phyloP scores from a whole-genome alignment of 1,139 yeast species.

The Magnusiomyces sp. region DNA sequence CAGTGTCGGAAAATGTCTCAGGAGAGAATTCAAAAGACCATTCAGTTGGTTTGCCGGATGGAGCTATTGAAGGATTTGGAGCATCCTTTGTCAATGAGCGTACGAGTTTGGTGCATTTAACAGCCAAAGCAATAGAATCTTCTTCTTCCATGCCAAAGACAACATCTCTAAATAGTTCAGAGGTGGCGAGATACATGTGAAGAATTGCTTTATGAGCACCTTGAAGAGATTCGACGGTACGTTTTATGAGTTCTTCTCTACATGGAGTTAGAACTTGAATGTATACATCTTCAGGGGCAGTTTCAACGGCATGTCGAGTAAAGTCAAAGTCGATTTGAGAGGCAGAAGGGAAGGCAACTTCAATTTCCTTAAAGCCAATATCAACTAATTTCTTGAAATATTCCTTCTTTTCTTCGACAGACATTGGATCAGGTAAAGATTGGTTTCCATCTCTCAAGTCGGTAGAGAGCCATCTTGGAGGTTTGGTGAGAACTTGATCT shows the following conservation, averaged over 20 bases:
- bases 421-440: slow-evolving; percentile 95
- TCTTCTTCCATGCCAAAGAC: slow-evolving; percentile 80
- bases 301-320: slow-evolving; percentile 85
- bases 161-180: slow-evolving; percentile 83
- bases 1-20: slow-evolving; percentile 88
- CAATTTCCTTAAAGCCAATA: slow-evolving; percentile 92
- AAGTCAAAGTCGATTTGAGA: slow-evolving; percentile 94
- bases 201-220: slow-evolving; percentile 90
- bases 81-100: slow-evolving; percentile 75
- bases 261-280: slow-evolving; percentile 91
- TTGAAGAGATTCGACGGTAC: slow-evolving; percentile 80
- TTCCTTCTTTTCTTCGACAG: slow-evolving; percentile 77
- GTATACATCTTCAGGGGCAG: slow-evolving; percentile 86
- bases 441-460: slow-evolving; percentile 97
- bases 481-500: slow-evolving; percentile 54
- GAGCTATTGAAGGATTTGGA: slow-evolving; percentile 37
- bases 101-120: slow-evolving; percentile 72
- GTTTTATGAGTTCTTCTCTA: slow-evolving; percentile 76
- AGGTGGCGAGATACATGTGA: slow-evolving; percentile 86
- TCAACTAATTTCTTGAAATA: slow-evolving; percentile 82
- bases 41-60: slow-evolving; percentile 55
- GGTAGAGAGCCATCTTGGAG: slow-evolving; percentile 95
- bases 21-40: slow-evolving; percentile 96
- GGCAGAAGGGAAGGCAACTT: slow-evolving; percentile 93
- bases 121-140: slow-evolving; percentile 73